Evolutionary conservation across 257 asterid species (phyloP).

Genomic region (Schizonepeta tenuifolia): DNA sequence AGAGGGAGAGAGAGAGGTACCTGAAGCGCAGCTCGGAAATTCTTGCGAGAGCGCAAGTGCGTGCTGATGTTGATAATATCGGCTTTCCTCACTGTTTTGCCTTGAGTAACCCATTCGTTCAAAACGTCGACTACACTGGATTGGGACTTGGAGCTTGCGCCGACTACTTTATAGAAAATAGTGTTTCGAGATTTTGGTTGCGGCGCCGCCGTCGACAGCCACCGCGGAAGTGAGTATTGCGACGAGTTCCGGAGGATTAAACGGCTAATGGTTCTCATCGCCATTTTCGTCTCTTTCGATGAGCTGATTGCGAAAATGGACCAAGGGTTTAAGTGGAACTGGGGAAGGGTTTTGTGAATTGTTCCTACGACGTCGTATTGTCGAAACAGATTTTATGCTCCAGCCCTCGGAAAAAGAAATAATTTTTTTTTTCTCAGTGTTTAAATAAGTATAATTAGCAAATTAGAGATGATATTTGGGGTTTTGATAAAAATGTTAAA

Average conservation of each 20-base stretch:
- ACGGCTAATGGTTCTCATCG: constrained; percentile 40
- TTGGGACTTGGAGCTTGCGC: constrained; percentile 29
- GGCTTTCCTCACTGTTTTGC: constrained; percentile 31
- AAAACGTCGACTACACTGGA: constrained; percentile 40
- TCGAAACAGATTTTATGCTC: no score
- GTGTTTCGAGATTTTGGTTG: constrained; percentile 26
- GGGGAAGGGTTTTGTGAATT: neutral
- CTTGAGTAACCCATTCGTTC: constrained; percentile 45
- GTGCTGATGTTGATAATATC: constrained; percentile 41
- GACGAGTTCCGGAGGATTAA: constrained; percentile 31
- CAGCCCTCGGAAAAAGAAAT: no score
- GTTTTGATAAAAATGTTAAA: no score
- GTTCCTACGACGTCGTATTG: neutral
- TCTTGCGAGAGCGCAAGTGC: constrained; percentile 46
- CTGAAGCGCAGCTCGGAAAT: constrained; percentile 29
- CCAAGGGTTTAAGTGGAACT: neutral
- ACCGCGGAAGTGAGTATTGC: constrained; percentile 34
- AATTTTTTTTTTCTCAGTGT: no score
- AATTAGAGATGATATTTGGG: no score
- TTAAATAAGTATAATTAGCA: no score
- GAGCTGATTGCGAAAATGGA: neutral
- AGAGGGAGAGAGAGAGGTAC: neutral
- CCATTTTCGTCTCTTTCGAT: neutral
- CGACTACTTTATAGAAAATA: constrained; percentile 38
- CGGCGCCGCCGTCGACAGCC: constrained; percentile 42